A percentile compares a stretch with the other conserved stretches of the same genome.
Conservation (phyloP, 306 rosid species). For the Quercus robur region DNA sequence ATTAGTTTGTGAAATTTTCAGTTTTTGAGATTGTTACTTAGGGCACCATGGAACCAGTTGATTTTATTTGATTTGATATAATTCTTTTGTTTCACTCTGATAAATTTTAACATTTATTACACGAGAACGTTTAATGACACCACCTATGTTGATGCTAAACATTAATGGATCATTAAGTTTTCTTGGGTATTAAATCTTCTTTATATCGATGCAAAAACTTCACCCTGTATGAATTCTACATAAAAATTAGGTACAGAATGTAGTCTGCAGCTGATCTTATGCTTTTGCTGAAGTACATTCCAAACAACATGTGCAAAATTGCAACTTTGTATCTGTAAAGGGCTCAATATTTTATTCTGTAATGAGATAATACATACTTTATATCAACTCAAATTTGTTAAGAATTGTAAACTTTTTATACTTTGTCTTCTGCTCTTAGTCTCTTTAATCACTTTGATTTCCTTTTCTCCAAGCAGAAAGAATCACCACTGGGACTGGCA, state of each 20-base stretch:
- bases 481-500: conserved; percentile 64
- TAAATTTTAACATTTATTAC: not conserved
- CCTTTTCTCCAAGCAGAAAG: conserved; percentile 54
- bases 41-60: not conserved
- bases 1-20: too few species aligned
- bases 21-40: too few species aligned
- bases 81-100: not conserved
- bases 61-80: not conserved
- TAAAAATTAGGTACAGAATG: too few species aligned
- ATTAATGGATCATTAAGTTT: not conserved
- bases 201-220: not conserved
- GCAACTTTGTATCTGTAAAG: too few species aligned
- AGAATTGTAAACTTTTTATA: not conserved
- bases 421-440: not conserved
- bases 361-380: not conserved
- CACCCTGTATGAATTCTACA: not conserved
- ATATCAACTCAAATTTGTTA: not conserved
- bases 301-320: too few species aligned
- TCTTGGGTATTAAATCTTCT: not conserved
- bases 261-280: too few species aligned
- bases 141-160: not conserved
- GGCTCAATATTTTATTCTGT: too few species aligned
- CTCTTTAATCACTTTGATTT: not conserved
- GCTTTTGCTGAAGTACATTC: too few species aligned
- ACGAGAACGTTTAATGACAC: not conserved